These are phyloP conservation scores for Glaciozyma martinii DNA, from an alignment of 768 basidiomycete genomes.

Conservation along the genomic window DNA sequence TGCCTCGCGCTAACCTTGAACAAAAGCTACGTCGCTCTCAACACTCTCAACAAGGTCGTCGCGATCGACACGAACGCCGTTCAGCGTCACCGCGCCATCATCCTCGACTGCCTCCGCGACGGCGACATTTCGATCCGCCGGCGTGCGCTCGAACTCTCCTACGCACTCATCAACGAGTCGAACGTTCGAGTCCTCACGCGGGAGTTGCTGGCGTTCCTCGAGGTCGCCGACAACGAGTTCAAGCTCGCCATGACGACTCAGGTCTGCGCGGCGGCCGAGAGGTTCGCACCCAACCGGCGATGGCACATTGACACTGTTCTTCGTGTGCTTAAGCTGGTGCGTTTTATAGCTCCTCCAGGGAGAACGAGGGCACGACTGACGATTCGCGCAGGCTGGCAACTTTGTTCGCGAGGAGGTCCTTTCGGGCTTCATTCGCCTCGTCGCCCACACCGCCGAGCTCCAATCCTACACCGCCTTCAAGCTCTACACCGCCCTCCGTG, in stretches of 20 bases:
- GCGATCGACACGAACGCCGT: conserved; percentile 96
- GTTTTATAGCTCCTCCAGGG: conserved; percentile 28
- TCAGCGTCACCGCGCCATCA: conserved; percentile 93
- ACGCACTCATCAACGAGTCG: conserved; percentile 88
- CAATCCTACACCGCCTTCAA: conserved; percentile 92
- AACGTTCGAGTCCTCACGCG: conserved; percentile 87
- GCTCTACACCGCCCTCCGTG: conserved; percentile 72
- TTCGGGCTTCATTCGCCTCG: conserved; percentile 87
- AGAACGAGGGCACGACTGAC: neutral
- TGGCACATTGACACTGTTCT: conserved; percentile 99
- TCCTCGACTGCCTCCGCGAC: conserved; percentile 97
- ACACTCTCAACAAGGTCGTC: conserved; percentile 97
- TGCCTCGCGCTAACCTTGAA: neutral
- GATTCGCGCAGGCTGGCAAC: conserved; percentile 69
- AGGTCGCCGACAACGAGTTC: conserved; percentile 98
- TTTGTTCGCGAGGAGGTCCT: conserved; percentile 94
- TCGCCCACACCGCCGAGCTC: conserved; percentile 91
- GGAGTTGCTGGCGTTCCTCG: conserved; percentile 89
- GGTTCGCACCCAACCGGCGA: conserved; percentile 92
- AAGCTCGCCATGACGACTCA: conserved; percentile 97
- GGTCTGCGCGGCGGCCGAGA: conserved; percentile 87
- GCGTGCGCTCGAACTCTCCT: conserved; percentile 90
- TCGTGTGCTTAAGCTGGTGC: conserved; percentile 77
- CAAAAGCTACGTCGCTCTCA: conserved; percentile 84
- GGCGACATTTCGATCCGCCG: conserved; percentile 97